These are phyloP conservation scores for Cystobasidium onofrii DNA, from an alignment of 768 basidiomycete species.

Conservation along the genomic window DNA sequence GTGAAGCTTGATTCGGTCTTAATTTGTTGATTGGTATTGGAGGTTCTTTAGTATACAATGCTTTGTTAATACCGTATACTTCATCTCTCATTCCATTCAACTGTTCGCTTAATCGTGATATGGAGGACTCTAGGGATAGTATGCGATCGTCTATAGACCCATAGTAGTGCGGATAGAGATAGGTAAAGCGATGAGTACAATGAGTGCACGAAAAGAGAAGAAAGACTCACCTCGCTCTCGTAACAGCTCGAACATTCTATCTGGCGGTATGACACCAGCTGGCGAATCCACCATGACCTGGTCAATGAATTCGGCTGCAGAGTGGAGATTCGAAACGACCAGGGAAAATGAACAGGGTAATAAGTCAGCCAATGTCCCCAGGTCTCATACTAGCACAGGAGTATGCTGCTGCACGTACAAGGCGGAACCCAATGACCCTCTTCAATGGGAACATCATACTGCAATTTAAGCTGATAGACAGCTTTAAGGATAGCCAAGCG, in stretches of 20 bases:
- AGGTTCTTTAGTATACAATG: conserved; percentile 34
- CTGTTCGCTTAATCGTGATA: conserved; percentile 58
- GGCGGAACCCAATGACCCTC: conserved; percentile 79
- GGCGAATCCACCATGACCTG: conserved; percentile 31
- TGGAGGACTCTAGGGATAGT: conserved; percentile 65
- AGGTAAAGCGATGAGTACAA: not conserved
- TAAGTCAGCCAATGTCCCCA: not conserved
- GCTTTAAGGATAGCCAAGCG: conserved; percentile 83
- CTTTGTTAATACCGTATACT: conserved; percentile 27
- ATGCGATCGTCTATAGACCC: conserved; percentile 57
- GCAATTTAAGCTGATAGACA: conserved; percentile 79
- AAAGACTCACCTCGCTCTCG: conserved; percentile 4
- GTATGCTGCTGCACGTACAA: conserved; percentile 55
- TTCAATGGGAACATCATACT: conserved; percentile 71
- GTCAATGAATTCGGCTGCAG: conserved; percentile 30
- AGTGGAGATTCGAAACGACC: not conserved
- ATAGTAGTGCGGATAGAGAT: not conserved
- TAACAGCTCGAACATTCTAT: conserved; percentile 27
- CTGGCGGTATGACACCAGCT: conserved; percentile 28
- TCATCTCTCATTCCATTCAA: conserved; percentile 46
- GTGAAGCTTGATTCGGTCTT: conserved; percentile 31
- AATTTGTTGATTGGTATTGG: not conserved
- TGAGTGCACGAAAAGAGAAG: not conserved
- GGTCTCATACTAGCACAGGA: too few relatives aligned
- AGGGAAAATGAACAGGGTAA: not conserved